Conservation (phyloP, 2,329 filamentous ascomycete genomes). For the Fusarium phyllophilum region DNA sequence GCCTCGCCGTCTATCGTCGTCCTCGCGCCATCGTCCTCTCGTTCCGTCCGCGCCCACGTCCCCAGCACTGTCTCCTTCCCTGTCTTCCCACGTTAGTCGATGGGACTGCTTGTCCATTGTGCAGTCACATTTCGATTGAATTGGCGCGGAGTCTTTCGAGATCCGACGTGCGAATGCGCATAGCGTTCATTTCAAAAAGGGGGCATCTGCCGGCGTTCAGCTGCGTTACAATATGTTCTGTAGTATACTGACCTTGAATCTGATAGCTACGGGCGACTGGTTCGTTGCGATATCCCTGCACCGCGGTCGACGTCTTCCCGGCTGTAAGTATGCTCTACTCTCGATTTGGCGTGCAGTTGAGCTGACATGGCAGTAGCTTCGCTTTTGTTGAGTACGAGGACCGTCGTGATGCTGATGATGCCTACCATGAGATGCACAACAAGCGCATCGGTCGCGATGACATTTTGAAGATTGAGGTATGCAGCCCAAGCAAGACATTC, state of each 20-base stretch:
- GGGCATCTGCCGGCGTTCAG: constrained; percentile 39
- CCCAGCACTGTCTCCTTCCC: constrained; percentile 39
- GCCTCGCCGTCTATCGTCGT: constrained; percentile 44
- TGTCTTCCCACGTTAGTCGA: constrained; percentile 39
- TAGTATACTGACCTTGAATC: constrained; percentile 60
- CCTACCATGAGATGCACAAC: constrained; percentile 99
- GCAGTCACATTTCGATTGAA: constrained; percentile 43
- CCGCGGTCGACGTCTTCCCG: constrained; percentile 92
- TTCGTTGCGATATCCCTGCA: constrained; percentile 97
- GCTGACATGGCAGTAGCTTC: constrained; percentile 67
- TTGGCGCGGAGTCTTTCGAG: constrained; percentile 38
- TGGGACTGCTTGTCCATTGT: constrained; percentile 44
- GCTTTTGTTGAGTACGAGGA: constrained; percentile 99
- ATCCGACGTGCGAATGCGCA: constrained; percentile 40
- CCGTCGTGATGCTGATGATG: constrained; percentile 96
- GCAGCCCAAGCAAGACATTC: constrained; percentile 38
- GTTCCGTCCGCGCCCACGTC: constrained; percentile 43
- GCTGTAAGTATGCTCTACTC: constrained; percentile 74
- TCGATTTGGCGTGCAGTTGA: neutral
- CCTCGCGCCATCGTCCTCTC: constrained; percentile 44
- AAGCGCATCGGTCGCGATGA: constrained; percentile 97
- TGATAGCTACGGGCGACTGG: constrained; percentile 90
- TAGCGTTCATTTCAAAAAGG: constrained; percentile 42
- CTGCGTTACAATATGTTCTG: constrained; percentile 38
- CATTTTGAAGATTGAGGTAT: constrained; percentile 95